Base-by-base conservation (phyloP, 1,284 basidiomycete genomes). In the Fomitopsis schrenkii region DNA sequence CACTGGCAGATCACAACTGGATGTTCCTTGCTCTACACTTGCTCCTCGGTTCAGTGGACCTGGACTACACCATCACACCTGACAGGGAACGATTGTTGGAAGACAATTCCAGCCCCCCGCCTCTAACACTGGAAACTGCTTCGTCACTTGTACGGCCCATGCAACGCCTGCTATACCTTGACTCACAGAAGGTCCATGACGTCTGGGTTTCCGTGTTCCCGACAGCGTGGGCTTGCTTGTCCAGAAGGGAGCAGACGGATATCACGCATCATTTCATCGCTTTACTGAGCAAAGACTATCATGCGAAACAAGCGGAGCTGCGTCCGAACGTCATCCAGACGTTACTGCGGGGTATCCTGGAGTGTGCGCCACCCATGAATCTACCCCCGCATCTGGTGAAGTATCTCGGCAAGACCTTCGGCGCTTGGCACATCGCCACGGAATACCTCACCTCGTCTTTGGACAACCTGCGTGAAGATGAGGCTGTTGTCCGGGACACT, bases 291-390 rank as follows among this genome's bases (percentile, higher is more conserved):
- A 96, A 95, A 73, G 97, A 99, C 65, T 96, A 95, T 73, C 94
- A 98, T 71, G 83, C 91, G 67, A 90, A 89, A 68, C 96, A 98
- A 76, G 85, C 90, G 22, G 91, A 96, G 60, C 76, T 93, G 68
- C 89, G 95, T n/a, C 97, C 97, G 14, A 99, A 99, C 71, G 87
- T 98, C 62, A 87, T 99, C 58, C 94, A 98, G 74, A 95, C 94
- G 0, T 80, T 99, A 42, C 86, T 99, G 26, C 84, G 87, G 30
- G 95, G 94, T 4, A 83, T 95, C 40, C 86, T 93, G 46, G 86
- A 89, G 41, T 98, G 96, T 74, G 85, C 82, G 26, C 95, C 97
- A 15, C 84, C 93, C 0, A 88, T 97, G 79, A 88, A 87, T 46
- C 82, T 99, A 7, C 97, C 97, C 10, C 97, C 97, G 14, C 93